Base-by-base conservation (phyloP, 352 stramenopile species). In the Halophytophthora polymorphica region DNA sequence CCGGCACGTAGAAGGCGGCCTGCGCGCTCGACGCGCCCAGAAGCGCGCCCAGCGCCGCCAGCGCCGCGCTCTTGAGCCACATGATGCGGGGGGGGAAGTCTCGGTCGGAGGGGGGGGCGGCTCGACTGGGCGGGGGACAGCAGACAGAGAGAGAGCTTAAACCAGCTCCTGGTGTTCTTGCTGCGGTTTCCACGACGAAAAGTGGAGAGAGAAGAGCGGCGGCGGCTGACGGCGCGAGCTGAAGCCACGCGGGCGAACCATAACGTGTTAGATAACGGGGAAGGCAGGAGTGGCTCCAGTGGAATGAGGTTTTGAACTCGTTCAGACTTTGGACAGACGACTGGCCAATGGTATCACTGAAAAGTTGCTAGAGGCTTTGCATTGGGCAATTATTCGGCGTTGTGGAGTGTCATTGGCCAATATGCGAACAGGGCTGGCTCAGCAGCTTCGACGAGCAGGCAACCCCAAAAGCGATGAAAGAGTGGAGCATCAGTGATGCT, bases 1-100 rank as follows among this genome's bases (percentile, higher is more conserved):
- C 85, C 0, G 85, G 87, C 38, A 95, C 78, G 50, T 93, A 95
- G 52, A 94, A 94, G 23, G 82, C 84, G 12, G 82, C 78, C 36
- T 69, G 54, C 18, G 61, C 61, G 10, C 58, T 38, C 2, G 51
- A 41, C 28, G 61, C 33, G 7, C 34, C 48, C 14, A 76, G 38
- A 10, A 73, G 42, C 31, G 57, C 56, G 29, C 52, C 35, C 37
- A 72, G 44, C 21, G 58, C 49, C n/a, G 49, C 56, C n/a, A 38
- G 47, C 29, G 57, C 59, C 46, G 71, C 54, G 40, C 60, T 61
- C 49, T 69, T 69, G 40, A 61, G 52, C 69, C 55, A 64, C 69
- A 75, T 75, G 8, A 4, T 55, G 11, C 36, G n/a, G n/a, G n/a
- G n/a, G n/a, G n/a, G n/a, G n/a, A n/a, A n/a, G n/a, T 18, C 31